Conservation (phyloP, 768 basidiomycete genomes). For the Lentinus brumalis region DNA sequence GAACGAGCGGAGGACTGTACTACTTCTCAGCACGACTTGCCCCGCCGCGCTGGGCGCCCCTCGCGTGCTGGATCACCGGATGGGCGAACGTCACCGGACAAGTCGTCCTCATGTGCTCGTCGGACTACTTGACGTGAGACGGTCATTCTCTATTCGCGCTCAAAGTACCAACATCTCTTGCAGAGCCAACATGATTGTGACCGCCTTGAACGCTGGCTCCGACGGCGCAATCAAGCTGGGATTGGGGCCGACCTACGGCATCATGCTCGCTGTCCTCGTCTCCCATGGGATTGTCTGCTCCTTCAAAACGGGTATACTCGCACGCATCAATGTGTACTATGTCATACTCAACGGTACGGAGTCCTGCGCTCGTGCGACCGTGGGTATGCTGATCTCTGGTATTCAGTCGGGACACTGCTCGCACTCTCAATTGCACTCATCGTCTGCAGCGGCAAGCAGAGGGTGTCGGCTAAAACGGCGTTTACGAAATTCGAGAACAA, state of each 20-base stretch:
- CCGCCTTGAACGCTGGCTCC: constrained; percentile 62
- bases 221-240: constrained; percentile 52
- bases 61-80: constrained; percentile 68
- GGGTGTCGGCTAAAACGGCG: constrained; percentile 63
- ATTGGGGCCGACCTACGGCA: constrained; percentile 65
- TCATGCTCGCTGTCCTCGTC: constrained; percentile 61
- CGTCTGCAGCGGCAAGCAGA: constrained; percentile 52
- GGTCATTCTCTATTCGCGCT: background rate
- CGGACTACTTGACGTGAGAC: constrained; percentile 62
- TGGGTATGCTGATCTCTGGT: constrained; percentile 22
- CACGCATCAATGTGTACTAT: constrained; percentile 68
- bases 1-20: constrained; percentile 79
- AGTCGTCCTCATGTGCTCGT: constrained; percentile 67
- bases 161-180: background rate
- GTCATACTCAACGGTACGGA: constrained; percentile 58
- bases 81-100: constrained; percentile 79
- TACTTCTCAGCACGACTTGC: constrained; percentile 79
- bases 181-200: constrained; percentile 76
- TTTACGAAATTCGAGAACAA: constrained; percentile 72
- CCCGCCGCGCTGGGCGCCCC: constrained; percentile 55
- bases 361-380: background rate
- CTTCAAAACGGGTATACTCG: constrained; percentile 64
- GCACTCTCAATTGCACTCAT: constrained; percentile 34
- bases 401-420: no score
- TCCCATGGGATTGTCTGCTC: constrained; percentile 72